Evolutionary conservation across 495 filamentous ascomycete genomes (phyloP).

Genomic region (Chaetomium tenue): DNA sequence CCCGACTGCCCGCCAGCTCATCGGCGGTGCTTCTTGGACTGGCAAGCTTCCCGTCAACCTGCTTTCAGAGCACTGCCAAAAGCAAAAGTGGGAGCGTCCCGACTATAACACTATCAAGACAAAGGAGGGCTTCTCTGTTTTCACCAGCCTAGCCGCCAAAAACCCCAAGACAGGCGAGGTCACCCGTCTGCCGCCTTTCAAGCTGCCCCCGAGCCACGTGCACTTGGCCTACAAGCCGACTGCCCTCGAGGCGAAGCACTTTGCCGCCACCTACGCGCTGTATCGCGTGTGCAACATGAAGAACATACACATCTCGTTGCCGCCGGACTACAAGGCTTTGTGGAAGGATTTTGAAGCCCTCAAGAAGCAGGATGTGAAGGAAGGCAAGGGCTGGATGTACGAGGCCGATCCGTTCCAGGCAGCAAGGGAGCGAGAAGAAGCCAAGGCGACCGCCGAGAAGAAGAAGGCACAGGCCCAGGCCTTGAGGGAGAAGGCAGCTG

Average conservation of each 20-base stretch:
- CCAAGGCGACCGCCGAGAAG: constrained; percentile 67
- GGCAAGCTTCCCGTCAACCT: constrained; percentile 93
- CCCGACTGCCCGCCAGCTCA: constrained; percentile 79
- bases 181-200: constrained; percentile 72
- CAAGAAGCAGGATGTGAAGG: constrained; percentile 71
- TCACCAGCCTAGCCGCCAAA: constrained; percentile 71
- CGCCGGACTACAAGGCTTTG: constrained; percentile 79
- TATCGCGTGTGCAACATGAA: constrained; percentile 91
- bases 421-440: constrained; percentile 72
- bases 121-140: constrained; percentile 67
- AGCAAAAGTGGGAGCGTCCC: constrained; percentile 90
- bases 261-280: constrained; percentile 84
- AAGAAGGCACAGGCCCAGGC: constrained; percentile 63
- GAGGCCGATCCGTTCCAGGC: constrained; percentile 90
- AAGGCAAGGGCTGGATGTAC: constrained; percentile 86
- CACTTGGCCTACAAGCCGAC: constrained; percentile 67
- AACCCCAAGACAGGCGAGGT: constrained; percentile 82
- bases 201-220: constrained; percentile 69
- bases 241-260: constrained; percentile 85
- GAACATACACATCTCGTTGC: constrained; percentile 89
- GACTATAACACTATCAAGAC: constrained; percentile 68
- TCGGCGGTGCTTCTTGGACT: constrained; percentile 95
- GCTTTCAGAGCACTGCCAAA: constrained; percentile 90
- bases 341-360: constrained; percentile 87
- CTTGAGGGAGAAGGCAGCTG: constrained; percentile 56